Percentiles rank a stretch among this genome's conserved stretches.
Conservation (phyloP, 352 stramenopile species). For the Phytophthora sp. region DNA sequence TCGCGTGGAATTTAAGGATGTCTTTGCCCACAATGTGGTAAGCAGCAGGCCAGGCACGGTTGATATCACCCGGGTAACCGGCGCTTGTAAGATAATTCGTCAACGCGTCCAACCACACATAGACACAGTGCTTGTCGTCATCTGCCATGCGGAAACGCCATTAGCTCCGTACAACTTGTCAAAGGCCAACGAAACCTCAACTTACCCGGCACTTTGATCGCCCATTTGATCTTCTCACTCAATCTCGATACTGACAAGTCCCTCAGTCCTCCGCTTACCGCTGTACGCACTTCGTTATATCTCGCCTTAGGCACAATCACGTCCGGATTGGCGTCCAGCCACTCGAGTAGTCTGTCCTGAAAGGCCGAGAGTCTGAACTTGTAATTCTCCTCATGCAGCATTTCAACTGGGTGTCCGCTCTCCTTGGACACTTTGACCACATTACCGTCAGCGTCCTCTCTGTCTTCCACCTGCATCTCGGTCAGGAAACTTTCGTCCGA, state of each 20-base stretch:
- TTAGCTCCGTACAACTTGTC: conserved; percentile 1
- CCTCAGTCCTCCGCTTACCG: conserved; percentile 90
- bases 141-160: conserved; percentile 37
- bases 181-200: neutral
- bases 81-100: conserved; percentile 98
- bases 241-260: conserved; percentile 98
- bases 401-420: conserved; percentile 93
- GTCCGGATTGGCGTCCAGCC: conserved; percentile 85
- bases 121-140: conserved; percentile 95
- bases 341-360: conserved; percentile 92
- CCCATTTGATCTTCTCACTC: conserved; percentile 96
- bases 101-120: conserved; percentile 99
- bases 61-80: conserved; percentile 86
- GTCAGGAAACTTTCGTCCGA: conserved; percentile 99
- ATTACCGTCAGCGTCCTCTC: conserved; percentile 42
- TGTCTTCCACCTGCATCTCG: conserved; percentile 95
- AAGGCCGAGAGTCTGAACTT: conserved; percentile 98
- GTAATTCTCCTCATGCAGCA: conserved; percentile 98
- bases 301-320: conserved; percentile 92
- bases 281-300: conserved; percentile 92
- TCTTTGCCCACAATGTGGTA: conserved; percentile 98
- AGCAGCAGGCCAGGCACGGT: conserved; percentile 66
- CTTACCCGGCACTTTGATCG: conserved; percentile 92
- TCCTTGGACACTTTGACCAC: conserved; percentile 86
- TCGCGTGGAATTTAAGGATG: conserved; percentile 98